Evolutionary conservation across 1,284 basidiomycete species (phyloP), one percentile per base, ranked within the genome.

Genomic region (Puccinia hordei): DNA sequence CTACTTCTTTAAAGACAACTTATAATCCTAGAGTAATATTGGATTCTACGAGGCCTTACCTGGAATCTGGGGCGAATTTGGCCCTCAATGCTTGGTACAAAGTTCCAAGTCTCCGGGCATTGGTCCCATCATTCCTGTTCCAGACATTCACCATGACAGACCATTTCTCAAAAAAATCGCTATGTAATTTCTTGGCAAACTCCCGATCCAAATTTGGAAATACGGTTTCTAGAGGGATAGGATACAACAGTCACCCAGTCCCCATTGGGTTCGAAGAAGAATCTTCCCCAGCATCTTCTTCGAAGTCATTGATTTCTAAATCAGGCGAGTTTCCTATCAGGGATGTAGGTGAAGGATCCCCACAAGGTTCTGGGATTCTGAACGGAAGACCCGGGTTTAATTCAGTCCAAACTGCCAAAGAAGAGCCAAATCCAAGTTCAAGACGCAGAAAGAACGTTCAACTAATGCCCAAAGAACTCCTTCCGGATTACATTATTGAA

Each of bases 11-110:
- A 5, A 55, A 24, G 53, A 24, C 1, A 55, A 24, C 22, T n/a
- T 55, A 24, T 24, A 12, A 55, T 55, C 24, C 53, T 8, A 55
- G 53, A 12, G 24, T 55, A 27, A 55, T 55, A 24, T 24, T 55
- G 19, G 53, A 55, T 55, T 55, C 53, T 24, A 24, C 53, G n/a
- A 55, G 53, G 24, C n/a, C 53, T 55, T 55, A 55, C 53, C 53
- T 55, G 53, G 24, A 55, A 55, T 55, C 53, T 24, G 19, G 19
- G 24, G 24, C 8, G 53, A 27, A 55, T n/a, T n/a, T n/a, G 53
- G 24, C 19, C 24, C 19, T 55, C 22, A 24, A 24, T 24, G 22
- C 53, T 24, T 55, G 22, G 53, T 10, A 55, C n/a, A 55, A 55
- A 19, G 53, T 55, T 12, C 24, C 53, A n/a, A 55, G 53, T 24